Conservation (phyloP, 2,329 filamentous ascomycete genomes). For the Trichoderma brevicompactum region DNA sequence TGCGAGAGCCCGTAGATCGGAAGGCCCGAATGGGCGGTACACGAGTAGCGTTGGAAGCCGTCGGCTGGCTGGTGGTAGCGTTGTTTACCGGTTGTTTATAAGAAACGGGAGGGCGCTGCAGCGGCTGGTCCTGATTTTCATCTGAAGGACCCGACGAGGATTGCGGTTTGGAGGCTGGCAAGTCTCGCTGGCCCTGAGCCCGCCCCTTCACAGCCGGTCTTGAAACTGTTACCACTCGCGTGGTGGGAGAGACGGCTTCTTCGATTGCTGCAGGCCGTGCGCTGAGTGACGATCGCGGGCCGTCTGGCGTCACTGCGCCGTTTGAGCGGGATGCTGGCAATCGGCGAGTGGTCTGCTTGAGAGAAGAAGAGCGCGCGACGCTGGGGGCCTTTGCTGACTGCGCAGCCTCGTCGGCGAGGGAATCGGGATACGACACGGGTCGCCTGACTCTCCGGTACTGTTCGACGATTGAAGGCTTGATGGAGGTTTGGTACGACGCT, state of each 20-base stretch:
- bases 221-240: conserved; percentile 32
- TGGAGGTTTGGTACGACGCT: conserved; percentile 30
- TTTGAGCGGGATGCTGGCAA: conserved; percentile 43
- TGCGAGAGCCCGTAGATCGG: conserved; percentile 61
- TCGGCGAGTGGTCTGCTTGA: conserved; percentile 45
- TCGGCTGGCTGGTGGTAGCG: conserved; percentile 40
- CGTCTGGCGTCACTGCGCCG: conserved; percentile 41
- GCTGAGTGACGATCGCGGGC: conserved; percentile 41
- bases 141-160: conserved; percentile 48
- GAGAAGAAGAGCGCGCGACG: conserved; percentile 36
- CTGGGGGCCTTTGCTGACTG: conserved; percentile 35
- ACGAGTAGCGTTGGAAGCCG: conserved; percentile 41
- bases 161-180: conserved; percentile 52
- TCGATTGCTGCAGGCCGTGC: conserved; percentile 42
- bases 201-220: conserved; percentile 32
- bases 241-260: conserved; percentile 37
- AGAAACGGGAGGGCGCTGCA: conserved; percentile 54
- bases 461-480: conserved; percentile 24
- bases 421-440: conserved; percentile 30
- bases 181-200: conserved; percentile 51
- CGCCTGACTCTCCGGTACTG: conserved; percentile 25
- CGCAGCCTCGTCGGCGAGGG: conserved; percentile 27
- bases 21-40: conserved; percentile 60
- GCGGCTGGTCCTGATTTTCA: conserved; percentile 51
- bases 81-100: conserved; percentile 47